phyloP scores from a whole-genome alignment of 257 asterid genomes.

The Penstemon davidsonii region DNA sequence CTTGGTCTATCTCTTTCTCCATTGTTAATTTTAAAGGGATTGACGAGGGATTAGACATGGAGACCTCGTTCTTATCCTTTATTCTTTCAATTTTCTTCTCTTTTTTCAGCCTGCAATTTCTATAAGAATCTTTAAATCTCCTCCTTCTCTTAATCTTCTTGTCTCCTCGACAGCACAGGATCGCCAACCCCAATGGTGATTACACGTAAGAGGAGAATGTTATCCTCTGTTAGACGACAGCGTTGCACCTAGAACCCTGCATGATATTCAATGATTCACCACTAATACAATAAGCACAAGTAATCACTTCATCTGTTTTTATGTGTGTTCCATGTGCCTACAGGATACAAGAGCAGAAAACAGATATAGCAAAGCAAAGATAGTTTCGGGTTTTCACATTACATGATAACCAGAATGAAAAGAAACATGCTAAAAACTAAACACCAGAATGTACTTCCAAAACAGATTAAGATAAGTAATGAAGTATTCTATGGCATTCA shows the following conservation, averaged over 20 bases:
- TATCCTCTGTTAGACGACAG: slow-evolving; percentile 40
- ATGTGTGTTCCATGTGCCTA: too few species aligned
- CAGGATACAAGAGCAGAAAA: too few species aligned
- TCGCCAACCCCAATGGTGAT: slow-evolving; percentile 41
- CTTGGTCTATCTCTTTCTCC: neutral
- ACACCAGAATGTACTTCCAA: neutral
- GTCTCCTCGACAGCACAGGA: slow-evolving; percentile 76
- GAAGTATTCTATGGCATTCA: too few species aligned
- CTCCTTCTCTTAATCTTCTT: slow-evolving; percentile 76
- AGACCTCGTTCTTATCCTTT: neutral
- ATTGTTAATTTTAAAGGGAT: slow-evolving; percentile 56
- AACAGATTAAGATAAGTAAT: too few species aligned
- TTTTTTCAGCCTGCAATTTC: slow-evolving; percentile 64
- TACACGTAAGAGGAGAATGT: slow-evolving; percentile 41
- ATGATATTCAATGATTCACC: too few species aligned
- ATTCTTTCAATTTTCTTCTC: slow-evolving; percentile 61
- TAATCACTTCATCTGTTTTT: too few species aligned
- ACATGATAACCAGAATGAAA: neutral
- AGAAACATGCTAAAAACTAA: neutral
- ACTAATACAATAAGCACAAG: too few species aligned
- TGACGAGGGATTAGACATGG: slow-evolving; percentile 92
- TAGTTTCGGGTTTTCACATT: too few species aligned
- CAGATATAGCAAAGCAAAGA: too few species aligned
- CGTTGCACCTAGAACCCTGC: neutral
- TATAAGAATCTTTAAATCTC: slow-evolving; percentile 74